Evolutionary conservation across 352 stramenopile species (phyloP).

Genomic region (Thraustochytrium sp.): DNA sequence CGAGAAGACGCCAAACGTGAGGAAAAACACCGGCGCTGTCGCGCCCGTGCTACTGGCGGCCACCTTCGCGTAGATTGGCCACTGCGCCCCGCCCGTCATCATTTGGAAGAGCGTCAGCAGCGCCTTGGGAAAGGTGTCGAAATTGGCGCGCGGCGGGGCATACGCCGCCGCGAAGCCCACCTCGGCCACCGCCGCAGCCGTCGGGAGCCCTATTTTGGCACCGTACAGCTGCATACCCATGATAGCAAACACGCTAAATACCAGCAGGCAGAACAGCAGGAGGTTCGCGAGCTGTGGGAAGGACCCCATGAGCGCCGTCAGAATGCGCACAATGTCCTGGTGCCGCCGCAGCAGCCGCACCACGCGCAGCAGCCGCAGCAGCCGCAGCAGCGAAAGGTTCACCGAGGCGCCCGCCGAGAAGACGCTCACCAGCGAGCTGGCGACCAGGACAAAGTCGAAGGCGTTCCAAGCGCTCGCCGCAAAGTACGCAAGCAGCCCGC

Average conservation of each 20-base stretch:
- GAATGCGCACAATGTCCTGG: slow-evolving; percentile 27
- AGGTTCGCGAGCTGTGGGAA: slow-evolving; percentile 39
- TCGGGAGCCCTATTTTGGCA: slow-evolving; percentile 6
- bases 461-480: slow-evolving; percentile 13
- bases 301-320: slow-evolving; percentile 17
- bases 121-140: slow-evolving; percentile 71
- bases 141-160: slow-evolving; percentile 54
- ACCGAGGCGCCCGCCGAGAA: not conserved
- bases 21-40: slow-evolving; percentile 59
- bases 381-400: slow-evolving; percentile 28
- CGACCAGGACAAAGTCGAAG: slow-evolving; percentile 45
- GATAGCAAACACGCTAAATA: slow-evolving; percentile 46
- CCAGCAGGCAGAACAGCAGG: slow-evolving; percentile 38
- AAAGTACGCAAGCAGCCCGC: slow-evolving; percentile 1
- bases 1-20: slow-evolving; percentile 65
- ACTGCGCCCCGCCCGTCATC: slow-evolving; percentile 68
- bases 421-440: slow-evolving; percentile 31
- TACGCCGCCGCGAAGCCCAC: not conserved
- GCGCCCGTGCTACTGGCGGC: slow-evolving; percentile 49
- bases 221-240: slow-evolving; percentile 47
- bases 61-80: slow-evolving; percentile 60
- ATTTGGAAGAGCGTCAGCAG: slow-evolving; percentile 77
- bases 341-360: slow-evolving; percentile 28
- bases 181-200: not conserved
- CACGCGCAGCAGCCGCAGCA: slow-evolving; percentile 34